Base-by-base conservation (phyloP, 1,284 basidiomycete genomes). In the Xerocomus amazonicus region DNA sequence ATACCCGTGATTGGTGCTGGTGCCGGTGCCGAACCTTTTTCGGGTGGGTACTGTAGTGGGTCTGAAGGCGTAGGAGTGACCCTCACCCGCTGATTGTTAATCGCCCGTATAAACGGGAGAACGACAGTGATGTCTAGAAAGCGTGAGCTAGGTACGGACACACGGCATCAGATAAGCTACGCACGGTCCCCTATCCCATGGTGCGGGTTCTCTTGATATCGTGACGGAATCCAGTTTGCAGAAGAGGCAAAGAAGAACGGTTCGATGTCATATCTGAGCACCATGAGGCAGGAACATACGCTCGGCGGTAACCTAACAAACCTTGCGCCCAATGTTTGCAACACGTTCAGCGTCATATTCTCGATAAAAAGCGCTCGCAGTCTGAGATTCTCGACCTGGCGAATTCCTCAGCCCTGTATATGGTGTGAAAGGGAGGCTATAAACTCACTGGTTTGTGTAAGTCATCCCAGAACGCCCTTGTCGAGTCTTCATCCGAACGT, bases 221-320 rank as follows among this genome's bases (percentile, higher is more conserved):
- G 69, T 0, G 78, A 70, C 2, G 79, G 80, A 47, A 80, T 81
- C 73, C 76, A 77, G 37, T 78, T 77, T 17, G 77, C 61, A 0
- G 79, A 77, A 0, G 78, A 80, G 1, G 79, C 74, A 55, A 80
- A 81, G 59, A 76, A 81, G 61, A 80, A 80, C 0, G 79, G 79
- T 51, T 81, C 79, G 39, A 81, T 58, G 17, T 57, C 27, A 31
- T 65, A 67, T 9, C 63, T 66, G 35, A 23, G 32, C 16, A 13
- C 34, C 40, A 48, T 59, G 43, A 60, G 45, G 3, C 43, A 3
- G 2, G 2, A 8, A 39, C 26, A 38, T 9, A 23, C n/a, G 32
- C 34, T 23, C 16, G 3, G 9, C 10, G 3, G 14, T 9, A 14
- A 7, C 10, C 12, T 12, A 35, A 56, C 67, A 2, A 23, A 78